Percentiles rank a stretch among this genome's conserved stretches.
These are phyloP conservation scores for Cryptomeria japonica DNA, from an alignment of 75 land plant species.

Conservation along the genomic window DNA sequence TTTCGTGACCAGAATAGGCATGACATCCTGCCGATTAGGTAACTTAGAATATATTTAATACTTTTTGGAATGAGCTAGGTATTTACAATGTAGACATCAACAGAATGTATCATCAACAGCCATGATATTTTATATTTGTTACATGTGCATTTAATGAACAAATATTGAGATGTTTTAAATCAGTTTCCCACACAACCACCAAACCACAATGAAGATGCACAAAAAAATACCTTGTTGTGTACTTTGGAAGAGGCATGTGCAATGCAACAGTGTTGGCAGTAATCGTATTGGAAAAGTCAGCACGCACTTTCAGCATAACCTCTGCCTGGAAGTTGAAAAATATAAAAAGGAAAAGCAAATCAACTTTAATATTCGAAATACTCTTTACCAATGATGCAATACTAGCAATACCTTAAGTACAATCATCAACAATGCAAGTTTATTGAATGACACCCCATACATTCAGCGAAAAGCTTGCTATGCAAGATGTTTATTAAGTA, in stretches of 20 bases:
- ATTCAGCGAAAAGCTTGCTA: not conserved
- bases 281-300: constrained; percentile 77
- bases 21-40: too few relatives aligned
- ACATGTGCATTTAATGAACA: not conserved
- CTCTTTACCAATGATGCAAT: not conserved
- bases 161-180: not conserved
- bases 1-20: too few relatives aligned
- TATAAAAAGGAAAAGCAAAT: constrained; percentile 4
- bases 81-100: not conserved
- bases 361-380: not conserved
- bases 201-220: not conserved
- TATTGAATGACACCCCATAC: not conserved
- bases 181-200: not conserved
- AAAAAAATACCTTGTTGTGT: constrained; percentile 73
- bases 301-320: constrained; percentile 89
- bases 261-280: constrained; percentile 84
- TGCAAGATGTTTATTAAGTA: not conserved
- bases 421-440: constrained; percentile 1
- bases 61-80: not conserved
- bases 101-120: not conserved
- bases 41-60: not conserved
- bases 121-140: not conserved
- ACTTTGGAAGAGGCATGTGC: constrained; percentile 87
- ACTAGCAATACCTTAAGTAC: not conserved
- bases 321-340: constrained; percentile 68